Evolutionary conservation across 1,284 basidiomycete genomes (phyloP).

Genomic region (Inonotus obliquus): DNA sequence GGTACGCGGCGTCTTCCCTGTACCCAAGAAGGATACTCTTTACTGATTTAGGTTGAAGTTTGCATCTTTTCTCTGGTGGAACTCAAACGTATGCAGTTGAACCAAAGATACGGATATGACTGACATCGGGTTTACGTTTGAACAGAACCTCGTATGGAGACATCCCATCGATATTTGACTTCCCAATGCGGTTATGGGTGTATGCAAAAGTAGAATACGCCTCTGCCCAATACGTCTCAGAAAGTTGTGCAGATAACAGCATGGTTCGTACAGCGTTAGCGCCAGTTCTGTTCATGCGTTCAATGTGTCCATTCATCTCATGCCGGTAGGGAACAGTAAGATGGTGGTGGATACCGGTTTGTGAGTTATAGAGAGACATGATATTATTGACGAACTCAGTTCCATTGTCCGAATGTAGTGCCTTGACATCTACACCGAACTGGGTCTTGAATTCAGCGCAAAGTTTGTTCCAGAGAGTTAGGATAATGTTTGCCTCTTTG

Average conservation of each 20-base stretch:
- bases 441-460: not conserved
- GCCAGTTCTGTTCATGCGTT: conserved; percentile 18
- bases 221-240: conserved; percentile 22
- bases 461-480: not conserved
- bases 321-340: conserved; percentile 14
- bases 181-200: not conserved
- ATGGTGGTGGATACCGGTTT: conserved; percentile 4
- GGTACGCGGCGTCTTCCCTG: conserved; percentile 4
- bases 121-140: too few relatives aligned
- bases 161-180: not conserved
- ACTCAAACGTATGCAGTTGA: conserved; percentile 45
- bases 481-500: not conserved
- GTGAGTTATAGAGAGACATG: not conserved
- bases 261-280: conserved; percentile 16
- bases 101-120: too few relatives aligned
- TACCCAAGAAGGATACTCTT: not conserved
- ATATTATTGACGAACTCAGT: conserved; percentile 15
- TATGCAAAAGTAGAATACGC: conserved; percentile 8
- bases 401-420: conserved; percentile 11
- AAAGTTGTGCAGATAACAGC: conserved; percentile 17
- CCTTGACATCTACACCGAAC: not conserved
- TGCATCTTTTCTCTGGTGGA: not conserved
- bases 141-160: not conserved
- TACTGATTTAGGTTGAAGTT: not conserved
- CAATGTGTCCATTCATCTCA: conserved; percentile 20